These are phyloP conservation scores for Porcisia deanei DNA, from an alignment of 208 protist genomes.

Conservation along the genomic window DNA sequence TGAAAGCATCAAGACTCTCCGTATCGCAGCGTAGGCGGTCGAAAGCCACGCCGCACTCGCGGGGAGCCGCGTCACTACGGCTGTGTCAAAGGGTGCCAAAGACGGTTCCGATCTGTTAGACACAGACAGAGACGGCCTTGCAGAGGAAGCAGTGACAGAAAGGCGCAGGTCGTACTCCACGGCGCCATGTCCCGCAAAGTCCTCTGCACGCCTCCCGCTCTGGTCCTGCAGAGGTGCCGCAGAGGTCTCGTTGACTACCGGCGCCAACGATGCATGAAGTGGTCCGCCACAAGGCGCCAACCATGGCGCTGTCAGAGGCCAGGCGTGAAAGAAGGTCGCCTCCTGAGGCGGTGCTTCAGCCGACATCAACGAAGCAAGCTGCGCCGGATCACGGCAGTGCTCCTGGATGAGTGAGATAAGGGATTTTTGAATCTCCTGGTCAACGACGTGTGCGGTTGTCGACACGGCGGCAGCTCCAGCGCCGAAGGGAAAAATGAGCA, in stretches of 20 bases:
- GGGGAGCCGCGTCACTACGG: constrained; percentile 1
- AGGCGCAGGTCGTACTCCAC: constrained; percentile 6
- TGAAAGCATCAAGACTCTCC: constrained; percentile 1
- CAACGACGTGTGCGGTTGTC: background rate
- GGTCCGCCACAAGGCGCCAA: background rate
- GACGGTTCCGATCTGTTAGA: background rate
- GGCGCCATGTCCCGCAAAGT: background rate
- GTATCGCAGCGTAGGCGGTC: background rate
- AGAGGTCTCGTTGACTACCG: background rate
- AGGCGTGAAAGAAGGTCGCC: constrained; percentile 19
- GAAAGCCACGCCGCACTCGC: constrained; percentile 9
- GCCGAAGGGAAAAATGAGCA: constrained; percentile 7
- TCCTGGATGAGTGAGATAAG: background rate
- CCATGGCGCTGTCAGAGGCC: constrained; percentile 17
- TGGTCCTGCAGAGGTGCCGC: background rate
- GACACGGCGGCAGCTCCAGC: background rate
- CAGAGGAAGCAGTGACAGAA: background rate
- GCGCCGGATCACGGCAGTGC: background rate
- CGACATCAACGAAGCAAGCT: constrained; percentile 4
- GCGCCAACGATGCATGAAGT: constrained; percentile 8
- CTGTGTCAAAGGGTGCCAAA: background rate
- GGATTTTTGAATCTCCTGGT: background rate
- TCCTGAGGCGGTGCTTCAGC: background rate
- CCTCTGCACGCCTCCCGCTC: background rate
- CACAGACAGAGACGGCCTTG: background rate